phyloP scores from a whole-genome alignment of 495 filamentous ascomycete species.

The Hypoxylon intermedium region DNA sequence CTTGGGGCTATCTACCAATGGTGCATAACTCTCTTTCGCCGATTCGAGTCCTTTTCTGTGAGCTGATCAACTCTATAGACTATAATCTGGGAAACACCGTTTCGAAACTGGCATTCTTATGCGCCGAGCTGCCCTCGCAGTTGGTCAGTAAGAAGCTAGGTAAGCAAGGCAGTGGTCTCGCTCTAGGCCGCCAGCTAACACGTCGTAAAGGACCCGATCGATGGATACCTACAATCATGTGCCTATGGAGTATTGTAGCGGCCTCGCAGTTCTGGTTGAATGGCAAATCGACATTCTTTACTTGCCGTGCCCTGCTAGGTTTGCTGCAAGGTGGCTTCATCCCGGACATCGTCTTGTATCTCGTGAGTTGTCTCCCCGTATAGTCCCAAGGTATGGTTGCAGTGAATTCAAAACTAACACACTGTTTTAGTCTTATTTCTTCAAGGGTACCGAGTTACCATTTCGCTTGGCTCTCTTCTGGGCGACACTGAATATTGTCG shows the following conservation, averaged over 20 bases:
- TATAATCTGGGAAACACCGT: constrained; percentile 80
- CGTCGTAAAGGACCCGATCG: constrained; percentile 66
- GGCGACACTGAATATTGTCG: constrained; percentile 62
- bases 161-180: constrained; percentile 79
- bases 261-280: constrained; percentile 69
- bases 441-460: constrained; percentile 68
- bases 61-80: constrained; percentile 45
- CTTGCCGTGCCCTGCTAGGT: constrained; percentile 68
- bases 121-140: constrained; percentile 76
- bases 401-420: constrained; percentile 1
- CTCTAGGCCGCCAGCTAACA: constrained; percentile 47
- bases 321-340: constrained; percentile 72
- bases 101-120: constrained; percentile 70
- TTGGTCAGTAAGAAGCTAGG: constrained; percentile 71
- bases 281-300: constrained; percentile 63
- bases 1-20: constrained; percentile 64
- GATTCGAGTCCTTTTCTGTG: too few species aligned
- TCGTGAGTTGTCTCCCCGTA: constrained; percentile 55
- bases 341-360: constrained; percentile 61
- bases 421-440: constrained; percentile 62
- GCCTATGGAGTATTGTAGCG: constrained; percentile 76
- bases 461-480: constrained; percentile 72
- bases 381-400: background rate
- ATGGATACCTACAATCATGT: constrained; percentile 84
- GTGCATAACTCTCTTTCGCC: constrained; percentile 4